A percentile compares a stretch with the other conserved stretches of the same genome.
Evolutionary conservation across 2,329 filamentous ascomycete genomes (phyloP).

Genomic region (Xylariales sp.): DNA sequence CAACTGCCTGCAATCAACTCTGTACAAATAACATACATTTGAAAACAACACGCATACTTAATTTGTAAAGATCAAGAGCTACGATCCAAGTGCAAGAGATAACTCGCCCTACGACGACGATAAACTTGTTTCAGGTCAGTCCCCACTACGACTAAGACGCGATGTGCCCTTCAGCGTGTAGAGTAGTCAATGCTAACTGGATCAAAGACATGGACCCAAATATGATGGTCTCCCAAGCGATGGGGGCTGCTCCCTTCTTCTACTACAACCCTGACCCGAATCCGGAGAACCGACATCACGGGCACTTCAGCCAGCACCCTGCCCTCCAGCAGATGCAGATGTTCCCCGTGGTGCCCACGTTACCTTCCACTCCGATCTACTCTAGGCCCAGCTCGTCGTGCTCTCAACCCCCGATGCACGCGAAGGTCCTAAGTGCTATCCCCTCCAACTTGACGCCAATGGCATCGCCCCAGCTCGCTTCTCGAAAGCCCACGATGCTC

Average conservation of each 20-base stretch:
- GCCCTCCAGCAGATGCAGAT: slow-evolving; percentile 46
- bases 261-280: slow-evolving; percentile 80
- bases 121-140: slow-evolving; percentile 24
- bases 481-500: slow-evolving; percentile 69
- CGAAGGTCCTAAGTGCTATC: slow-evolving; percentile 52
- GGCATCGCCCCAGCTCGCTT: slow-evolving; percentile 68
- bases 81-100: no score
- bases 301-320: slow-evolving; percentile 67
- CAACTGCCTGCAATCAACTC: slow-evolving; percentile 23
- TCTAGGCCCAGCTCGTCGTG: slow-evolving; percentile 61
- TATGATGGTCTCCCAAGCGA: slow-evolving; percentile 51
- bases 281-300: slow-evolving; percentile 68
- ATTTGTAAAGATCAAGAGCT: slow-evolving; percentile 25
- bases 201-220: slow-evolving; percentile 58
- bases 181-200: not conserved
- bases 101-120: no score
- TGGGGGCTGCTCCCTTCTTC: slow-evolving; percentile 75
- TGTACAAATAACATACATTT: slow-evolving; percentile 23
- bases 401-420: slow-evolving; percentile 50
- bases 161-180: no score
- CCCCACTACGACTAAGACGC: no score
- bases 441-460: slow-evolving; percentile 67
- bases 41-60: slow-evolving; percentile 19
- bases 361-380: slow-evolving; percentile 61
- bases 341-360: slow-evolving; percentile 51